phyloP scores from a whole-genome alignment of 495 filamentous ascomycete genomes.

The Trichoderma virens region DNA sequence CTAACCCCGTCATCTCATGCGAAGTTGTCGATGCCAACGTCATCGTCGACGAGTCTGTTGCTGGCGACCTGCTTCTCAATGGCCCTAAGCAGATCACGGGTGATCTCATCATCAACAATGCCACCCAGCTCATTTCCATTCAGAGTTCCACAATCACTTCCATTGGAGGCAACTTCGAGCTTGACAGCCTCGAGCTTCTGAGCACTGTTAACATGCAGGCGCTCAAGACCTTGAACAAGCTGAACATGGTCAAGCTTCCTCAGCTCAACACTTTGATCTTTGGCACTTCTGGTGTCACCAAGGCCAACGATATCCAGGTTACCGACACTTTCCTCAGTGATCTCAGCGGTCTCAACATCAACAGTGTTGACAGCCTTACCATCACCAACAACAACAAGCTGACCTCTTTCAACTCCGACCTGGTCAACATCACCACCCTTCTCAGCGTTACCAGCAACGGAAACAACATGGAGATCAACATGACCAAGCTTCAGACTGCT shows the following conservation, averaged over 20 bases:
- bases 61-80: constrained; percentile 44
- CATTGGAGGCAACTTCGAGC: constrained; percentile 54
- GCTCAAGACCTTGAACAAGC: constrained; percentile 53
- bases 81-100: constrained; percentile 60
- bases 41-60: constrained; percentile 48
- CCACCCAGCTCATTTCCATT: constrained; percentile 48
- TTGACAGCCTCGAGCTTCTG: constrained; percentile 60
- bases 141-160: constrained; percentile 34
- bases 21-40: constrained; percentile 62
- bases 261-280: constrained; percentile 62
- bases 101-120: constrained; percentile 54
- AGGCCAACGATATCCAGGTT: constrained; percentile 61
- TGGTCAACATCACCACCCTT: constrained; percentile 56
- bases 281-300: constrained; percentile 47
- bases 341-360: constrained; percentile 72
- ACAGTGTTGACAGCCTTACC: constrained; percentile 51
- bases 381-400: constrained; percentile 77
- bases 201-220: constrained; percentile 52
- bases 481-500: constrained; percentile 72
- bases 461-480: constrained; percentile 45
- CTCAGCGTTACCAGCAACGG: constrained; percentile 63
- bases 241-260: constrained; percentile 69
- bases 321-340: constrained; percentile 71
- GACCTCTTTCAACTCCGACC: constrained; percentile 59
- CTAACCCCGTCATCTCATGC: constrained; percentile 48